Conservation (phyloP, 1,284 basidiomycete species). For the Moesziomyces sp. region DNA sequence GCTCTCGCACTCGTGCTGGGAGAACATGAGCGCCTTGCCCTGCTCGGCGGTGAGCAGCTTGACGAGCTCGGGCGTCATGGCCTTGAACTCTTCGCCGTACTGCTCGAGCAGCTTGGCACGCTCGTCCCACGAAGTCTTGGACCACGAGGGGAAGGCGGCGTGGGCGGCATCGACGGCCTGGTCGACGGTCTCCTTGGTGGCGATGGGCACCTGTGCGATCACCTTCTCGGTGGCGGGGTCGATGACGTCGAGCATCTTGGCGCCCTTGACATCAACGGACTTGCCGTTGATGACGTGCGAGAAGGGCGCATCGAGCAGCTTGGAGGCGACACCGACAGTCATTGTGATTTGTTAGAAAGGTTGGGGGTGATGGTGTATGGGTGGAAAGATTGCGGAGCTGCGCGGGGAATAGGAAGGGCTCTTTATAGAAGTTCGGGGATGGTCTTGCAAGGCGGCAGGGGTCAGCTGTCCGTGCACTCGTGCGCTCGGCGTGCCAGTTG, state of each 20-base stretch:
- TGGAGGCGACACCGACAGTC: conserved; percentile 27
- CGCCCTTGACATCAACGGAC: conserved; percentile 18
- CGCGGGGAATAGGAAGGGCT: too few species aligned
- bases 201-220: conserved; percentile 43
- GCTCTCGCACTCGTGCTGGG: conserved; percentile 25
- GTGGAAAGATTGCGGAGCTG: too few species aligned
- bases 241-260: conserved; percentile 40
- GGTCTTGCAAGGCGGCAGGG: too few species aligned
- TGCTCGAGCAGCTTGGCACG: conserved; percentile 30
- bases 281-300: conserved; percentile 52
- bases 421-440: too few species aligned
- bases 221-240: conserved; percentile 47
- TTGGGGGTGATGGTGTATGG: neutral
- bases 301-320: conserved; percentile 34
- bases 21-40: conserved; percentile 27
- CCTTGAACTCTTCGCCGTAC: conserved; percentile 36
- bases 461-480: too few species aligned
- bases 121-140: conserved; percentile 37
- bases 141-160: conserved; percentile 37
- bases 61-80: conserved; percentile 26
- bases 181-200: conserved; percentile 26
- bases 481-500: too few species aligned
- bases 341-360: conserved; percentile 1
- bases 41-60: conserved; percentile 47
- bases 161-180: conserved; percentile 42